Percentiles rank a stretch among this genome's conserved stretches.
These are phyloP conservation scores for Lathyrus aphaca DNA, from an alignment of 306 rosid genomes.

Conservation along the genomic window DNA sequence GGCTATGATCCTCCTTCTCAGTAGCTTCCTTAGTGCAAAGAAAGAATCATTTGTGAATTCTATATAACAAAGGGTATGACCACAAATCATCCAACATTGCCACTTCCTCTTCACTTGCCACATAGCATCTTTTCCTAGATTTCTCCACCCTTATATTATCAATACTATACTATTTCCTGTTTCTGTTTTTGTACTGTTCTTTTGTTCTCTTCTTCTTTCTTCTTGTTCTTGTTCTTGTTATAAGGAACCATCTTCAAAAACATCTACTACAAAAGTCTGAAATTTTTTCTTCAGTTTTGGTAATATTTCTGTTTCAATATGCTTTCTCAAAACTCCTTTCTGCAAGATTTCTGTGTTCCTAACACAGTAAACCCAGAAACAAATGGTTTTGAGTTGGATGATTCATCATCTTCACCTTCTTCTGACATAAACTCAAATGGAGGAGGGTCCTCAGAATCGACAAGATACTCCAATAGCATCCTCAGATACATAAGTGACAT, in stretches of 20 bases:
- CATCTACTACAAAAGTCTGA: neutral
- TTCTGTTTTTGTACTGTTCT: slow-evolving; percentile 18
- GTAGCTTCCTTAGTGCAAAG: slow-evolving; percentile 32
- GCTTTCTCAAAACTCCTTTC: slow-evolving; percentile 45
- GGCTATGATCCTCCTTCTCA: slow-evolving; percentile 42
- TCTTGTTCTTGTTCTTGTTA: too few relatives aligned
- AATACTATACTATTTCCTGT: neutral
- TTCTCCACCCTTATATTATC: too few relatives aligned
- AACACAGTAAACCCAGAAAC: slow-evolving; percentile 26
- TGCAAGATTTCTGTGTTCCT: slow-evolving; percentile 41
- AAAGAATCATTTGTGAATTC: neutral
- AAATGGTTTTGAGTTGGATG: slow-evolving; percentile 37
- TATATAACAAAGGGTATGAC: slow-evolving; percentile 16
- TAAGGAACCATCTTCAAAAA: slow-evolving; percentile 1
- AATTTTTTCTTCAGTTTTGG: neutral
- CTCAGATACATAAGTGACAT: slow-evolving; percentile 74
- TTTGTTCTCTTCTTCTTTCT: neutral
- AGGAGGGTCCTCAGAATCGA: slow-evolving; percentile 39
- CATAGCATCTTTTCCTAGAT: slow-evolving; percentile 2
- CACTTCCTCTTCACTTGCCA: slow-evolving; percentile 9
- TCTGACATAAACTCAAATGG: slow-evolving; percentile 44
- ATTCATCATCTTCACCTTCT: slow-evolving; percentile 37
- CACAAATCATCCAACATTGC: slow-evolving; percentile 8
- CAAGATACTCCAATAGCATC: slow-evolving; percentile 47
- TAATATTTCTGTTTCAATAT: slow-evolving; percentile 30